Base-by-base conservation (phyloP, 257 asterid genomes). In the Solanum tarijense region DNA sequence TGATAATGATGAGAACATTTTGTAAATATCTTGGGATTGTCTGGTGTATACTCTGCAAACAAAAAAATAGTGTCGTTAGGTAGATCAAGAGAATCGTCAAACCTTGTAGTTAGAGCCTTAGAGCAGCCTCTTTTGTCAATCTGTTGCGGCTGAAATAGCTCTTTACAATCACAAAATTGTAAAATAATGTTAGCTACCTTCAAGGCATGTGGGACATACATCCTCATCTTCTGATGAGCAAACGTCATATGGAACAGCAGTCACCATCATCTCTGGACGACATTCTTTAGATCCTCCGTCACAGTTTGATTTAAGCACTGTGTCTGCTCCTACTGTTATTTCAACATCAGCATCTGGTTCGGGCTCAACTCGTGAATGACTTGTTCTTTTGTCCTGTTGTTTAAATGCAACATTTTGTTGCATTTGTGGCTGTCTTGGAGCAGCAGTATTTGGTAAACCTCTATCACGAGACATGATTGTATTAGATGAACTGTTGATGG, bases 141-240 rank as follows among this genome's bases (percentile, higher is more conserved):
- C 35, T 76, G 21, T 31, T 48, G 85, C 4, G 13, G 85, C 66
- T 48, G 69, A 82, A 82, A 82, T 48, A 48, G 43, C 8, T 27
- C 1, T 18, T 81, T 81, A 81, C 18, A 11, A 18, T 72, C 43
- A 72, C 43, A 79, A 14, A 27, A 43, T 27, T 25, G 85, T 81
- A 29, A 86, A 79, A 81, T 9, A 36, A 60, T 31, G 69, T 13
- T 35, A 48, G 86, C 72, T 74, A 95, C 98, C 98, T 89, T 93
- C 96, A 60, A 95, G 93, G 86, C 98, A 95, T 4, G 96, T 94
- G 1, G 96, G 95, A 65, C 98, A 94, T 12, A 72, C 94, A 38
- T 94, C 95, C 69, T 91, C 93, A 9, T 90, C 92, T 74, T 90
- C 90, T 8, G 75, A 89, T 65, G 88, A 68, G 52, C 90, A 83